Evolutionary conservation across 345 rosid genomes (phyloP).

Genomic region (Limnanthes douglasii): DNA sequence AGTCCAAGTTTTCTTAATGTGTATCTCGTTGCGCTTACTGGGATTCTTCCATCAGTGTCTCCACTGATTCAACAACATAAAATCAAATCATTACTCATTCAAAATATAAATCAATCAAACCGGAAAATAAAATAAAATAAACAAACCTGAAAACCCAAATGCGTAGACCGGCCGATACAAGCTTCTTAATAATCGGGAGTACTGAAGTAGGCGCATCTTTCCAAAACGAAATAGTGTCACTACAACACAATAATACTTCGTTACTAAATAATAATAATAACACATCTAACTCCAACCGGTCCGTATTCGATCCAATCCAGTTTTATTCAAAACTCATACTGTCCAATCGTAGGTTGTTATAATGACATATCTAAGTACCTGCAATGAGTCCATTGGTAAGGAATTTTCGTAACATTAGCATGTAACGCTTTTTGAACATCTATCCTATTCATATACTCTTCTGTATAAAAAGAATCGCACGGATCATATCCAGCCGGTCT

Average conservation of each 20-base stretch:
- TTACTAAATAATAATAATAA: too few species aligned
- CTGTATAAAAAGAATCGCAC: slow-evolving; percentile 33
- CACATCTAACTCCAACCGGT: too few species aligned
- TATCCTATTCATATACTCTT: slow-evolving; percentile 41
- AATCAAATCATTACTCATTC: background rate
- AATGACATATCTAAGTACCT: too few species aligned
- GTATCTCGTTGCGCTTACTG: slow-evolving; percentile 59
- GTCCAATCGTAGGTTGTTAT: too few species aligned
- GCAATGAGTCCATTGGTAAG: slow-evolving; percentile 77
- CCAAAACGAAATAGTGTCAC: slow-evolving; percentile 33
- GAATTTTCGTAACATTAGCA: slow-evolving; percentile 44
- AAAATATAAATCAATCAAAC: background rate
- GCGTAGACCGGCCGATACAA: slow-evolving; percentile 52
- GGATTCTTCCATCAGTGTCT: slow-evolving; percentile 85
- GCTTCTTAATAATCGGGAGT: slow-evolving; percentile 55
- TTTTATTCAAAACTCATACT: too few species aligned
- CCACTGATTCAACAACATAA: slow-evolving; percentile 27
- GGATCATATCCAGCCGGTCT: slow-evolving; percentile 69
- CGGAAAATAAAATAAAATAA: background rate
- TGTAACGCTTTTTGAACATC: slow-evolving; percentile 74
- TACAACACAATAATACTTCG: too few species aligned
- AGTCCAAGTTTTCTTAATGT: slow-evolving; percentile 59
- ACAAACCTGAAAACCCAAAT: slow-evolving; percentile 63
- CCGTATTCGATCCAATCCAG: too few species aligned
- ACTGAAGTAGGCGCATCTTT: slow-evolving; percentile 45